These are phyloP conservation scores for Schwanniomyces occidentalis DNA, from an alignment of 805 yeast species.

Conservation along the genomic window DNA sequence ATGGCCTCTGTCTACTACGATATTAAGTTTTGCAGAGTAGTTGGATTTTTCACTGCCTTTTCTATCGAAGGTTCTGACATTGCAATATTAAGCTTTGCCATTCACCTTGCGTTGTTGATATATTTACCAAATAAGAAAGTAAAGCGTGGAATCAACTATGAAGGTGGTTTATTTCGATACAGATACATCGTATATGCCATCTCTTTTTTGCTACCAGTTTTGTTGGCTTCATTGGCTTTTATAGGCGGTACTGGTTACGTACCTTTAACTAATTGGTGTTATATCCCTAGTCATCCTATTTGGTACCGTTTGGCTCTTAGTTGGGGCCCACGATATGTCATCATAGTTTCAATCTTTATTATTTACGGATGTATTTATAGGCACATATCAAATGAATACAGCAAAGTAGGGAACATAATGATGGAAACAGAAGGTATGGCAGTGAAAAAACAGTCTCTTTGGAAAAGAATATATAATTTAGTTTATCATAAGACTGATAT, in stretches of 20 bases:
- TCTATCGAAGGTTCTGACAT: slow-evolving; percentile 77
- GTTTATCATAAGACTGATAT: neutral
- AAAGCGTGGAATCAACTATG: slow-evolving; percentile 37
- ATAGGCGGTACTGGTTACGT: slow-evolving; percentile 51
- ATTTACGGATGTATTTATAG: slow-evolving; percentile 41
- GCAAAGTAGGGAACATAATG: neutral
- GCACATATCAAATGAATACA: slow-evolving; percentile 2
- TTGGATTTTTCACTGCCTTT: slow-evolving; percentile 73
- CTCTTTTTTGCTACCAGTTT: slow-evolving; percentile 54
- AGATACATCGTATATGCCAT: slow-evolving; percentile 53
- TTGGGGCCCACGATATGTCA: slow-evolving; percentile 72
- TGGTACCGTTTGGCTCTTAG: slow-evolving; percentile 67
- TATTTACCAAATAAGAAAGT: slow-evolving; percentile 50
- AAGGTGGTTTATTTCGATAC: slow-evolving; percentile 65
- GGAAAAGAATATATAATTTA: neutral
- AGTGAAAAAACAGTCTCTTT: neutral
- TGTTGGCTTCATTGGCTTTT: slow-evolving; percentile 67
- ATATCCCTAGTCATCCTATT: slow-evolving; percentile 59
- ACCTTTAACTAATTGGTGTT: slow-evolving; percentile 67
- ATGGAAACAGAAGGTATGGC: neutral
- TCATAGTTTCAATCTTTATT: slow-evolving; percentile 55
- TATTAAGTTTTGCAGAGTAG: slow-evolving; percentile 49
- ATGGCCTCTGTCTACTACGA: slow-evolving; percentile 40
- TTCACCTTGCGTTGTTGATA: slow-evolving; percentile 69
- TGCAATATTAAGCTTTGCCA: slow-evolving; percentile 70